phyloP scores from a whole-genome alignment of 2,329 filamentous ascomycete genomes.

The Aspergillus spinulosporus region DNA sequence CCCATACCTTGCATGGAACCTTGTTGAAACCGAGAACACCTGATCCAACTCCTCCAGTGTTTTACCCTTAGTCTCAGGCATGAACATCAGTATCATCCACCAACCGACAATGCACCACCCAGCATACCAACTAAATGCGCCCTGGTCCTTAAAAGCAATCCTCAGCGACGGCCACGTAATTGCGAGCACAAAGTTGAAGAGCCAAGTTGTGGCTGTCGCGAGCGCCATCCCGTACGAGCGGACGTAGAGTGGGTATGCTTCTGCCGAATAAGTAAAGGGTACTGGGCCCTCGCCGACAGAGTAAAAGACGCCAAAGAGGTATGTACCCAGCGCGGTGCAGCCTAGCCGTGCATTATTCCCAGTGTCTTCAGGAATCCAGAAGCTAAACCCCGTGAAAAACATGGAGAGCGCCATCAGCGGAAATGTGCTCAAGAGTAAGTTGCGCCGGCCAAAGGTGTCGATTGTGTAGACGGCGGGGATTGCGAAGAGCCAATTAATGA shows the following conservation, averaged over 20 bases:
- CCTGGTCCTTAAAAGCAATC: slow-evolving; percentile 50
- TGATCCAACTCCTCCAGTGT: slow-evolving; percentile 53
- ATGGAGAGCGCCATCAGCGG: slow-evolving; percentile 61
- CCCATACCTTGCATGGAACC: slow-evolving; percentile 43
- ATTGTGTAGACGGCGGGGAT: slow-evolving; percentile 66
- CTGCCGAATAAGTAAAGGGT: slow-evolving; percentile 67
- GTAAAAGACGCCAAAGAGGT: slow-evolving; percentile 48
- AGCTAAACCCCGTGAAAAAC: slow-evolving; percentile 55
- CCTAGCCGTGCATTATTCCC: slow-evolving; percentile 38
- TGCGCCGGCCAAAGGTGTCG: slow-evolving; percentile 66
- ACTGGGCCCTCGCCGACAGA: slow-evolving; percentile 64
- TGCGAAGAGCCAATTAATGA: slow-evolving; percentile 66
- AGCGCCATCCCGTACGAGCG: slow-evolving; percentile 63
- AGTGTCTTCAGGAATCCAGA: slow-evolving; percentile 49
- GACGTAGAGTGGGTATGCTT: slow-evolving; percentile 65
- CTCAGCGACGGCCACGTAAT: slow-evolving; percentile 56
- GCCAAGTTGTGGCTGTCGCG: slow-evolving; percentile 63
- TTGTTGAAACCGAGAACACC: slow-evolving; percentile 55
- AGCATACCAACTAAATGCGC: slow-evolving; percentile 55
- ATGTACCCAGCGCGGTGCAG: slow-evolving; percentile 46
- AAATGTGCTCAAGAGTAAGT: slow-evolving; percentile 64
- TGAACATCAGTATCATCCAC: slow-evolving; percentile 47
- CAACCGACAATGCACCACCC: slow-evolving; percentile 46
- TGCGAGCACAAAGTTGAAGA: slow-evolving; percentile 57
- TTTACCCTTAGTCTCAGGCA: slow-evolving; percentile 45